These are phyloP conservation scores for Xerocomus amazonicus DNA, from an alignment of 1,284 basidiomycete species.

Conservation along the genomic window DNA sequence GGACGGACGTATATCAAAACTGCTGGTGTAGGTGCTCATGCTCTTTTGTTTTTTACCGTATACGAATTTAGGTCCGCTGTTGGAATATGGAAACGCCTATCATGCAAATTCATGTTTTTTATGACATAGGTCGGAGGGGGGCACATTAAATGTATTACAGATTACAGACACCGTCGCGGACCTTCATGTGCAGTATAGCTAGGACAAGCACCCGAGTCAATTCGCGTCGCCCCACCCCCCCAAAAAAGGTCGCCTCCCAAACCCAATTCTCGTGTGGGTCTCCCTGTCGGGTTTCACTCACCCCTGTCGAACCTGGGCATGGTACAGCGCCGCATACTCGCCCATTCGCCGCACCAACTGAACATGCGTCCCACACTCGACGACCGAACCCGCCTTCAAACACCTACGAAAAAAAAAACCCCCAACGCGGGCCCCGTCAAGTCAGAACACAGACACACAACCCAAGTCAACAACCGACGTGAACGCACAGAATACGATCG, in stretches of 20 bases:
- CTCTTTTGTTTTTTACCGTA: not conserved
- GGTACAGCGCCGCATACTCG: constrained; percentile 53
- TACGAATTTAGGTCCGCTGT: constrained; percentile 2
- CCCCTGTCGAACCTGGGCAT: constrained; percentile 36
- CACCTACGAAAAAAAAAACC: constrained; percentile 40
- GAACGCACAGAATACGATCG: constrained; percentile 54
- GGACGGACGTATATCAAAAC: constrained; percentile 5
- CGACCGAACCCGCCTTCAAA: constrained; percentile 53
- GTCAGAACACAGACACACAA: too few species aligned
- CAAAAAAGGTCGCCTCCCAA: too few species aligned
- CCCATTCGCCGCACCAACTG: constrained; percentile 44
- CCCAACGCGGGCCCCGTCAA: not conserved
- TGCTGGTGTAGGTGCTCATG: not conserved
- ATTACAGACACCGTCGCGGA: not conserved
- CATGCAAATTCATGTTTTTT: not conserved
- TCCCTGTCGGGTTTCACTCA: not conserved
- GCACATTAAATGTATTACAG: not conserved
- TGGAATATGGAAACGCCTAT: not conserved
- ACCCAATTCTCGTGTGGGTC: too few species aligned
- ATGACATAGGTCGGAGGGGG: too few species aligned
- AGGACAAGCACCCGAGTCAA: too few species aligned
- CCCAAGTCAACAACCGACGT: too few species aligned
- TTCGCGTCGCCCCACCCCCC: too few species aligned
- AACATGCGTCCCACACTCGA: constrained; percentile 52
- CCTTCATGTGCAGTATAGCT: too few species aligned